Evolutionary conservation across 306 rosid genomes (phyloP), one percentile per base, ranked within the genome.

Genomic region (Castanea mollissima): DNA sequence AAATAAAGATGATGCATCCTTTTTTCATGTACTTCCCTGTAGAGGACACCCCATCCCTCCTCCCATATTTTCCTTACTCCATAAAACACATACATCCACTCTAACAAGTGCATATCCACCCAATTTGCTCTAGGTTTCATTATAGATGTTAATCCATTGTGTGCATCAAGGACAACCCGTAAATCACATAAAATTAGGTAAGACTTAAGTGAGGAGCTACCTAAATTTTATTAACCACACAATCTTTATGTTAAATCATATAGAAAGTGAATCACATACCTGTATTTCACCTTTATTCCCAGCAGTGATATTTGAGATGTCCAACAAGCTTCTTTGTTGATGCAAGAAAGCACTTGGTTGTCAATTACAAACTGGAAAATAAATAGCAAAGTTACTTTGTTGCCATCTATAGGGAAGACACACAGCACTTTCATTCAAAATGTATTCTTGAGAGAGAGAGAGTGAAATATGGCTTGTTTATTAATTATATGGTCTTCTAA

Each of bases 311-410:
- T 90, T 90, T 80, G 94, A 90, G 79, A 90, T 11, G 92, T 88
- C 92, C 92, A 89, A 74, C 89, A 89, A 84, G 90, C 90, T 82
- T 84, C 92, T 77, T 89, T 89, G 90, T 85, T 88, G 81, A 90
- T 90, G 85, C 80, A 71, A 56, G 92, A 83, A 10, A 90, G 92
- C 27, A 83, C 94, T 58, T 76, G 75, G 72, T 88, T 80, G 46
- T 88, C 87, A 57, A 90, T 88, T 74, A 87, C 82, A 83, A 85
- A 87, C 91, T 88, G 88, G 18, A 78, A 80, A 73, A 75, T 54
- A 55, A 34, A 58, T 29, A 23, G 6, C 44, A n/a, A 18, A 18
- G 63, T 75, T 35, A 79, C 18, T 77, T 60, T 62, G 54, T 69
- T 58, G 64, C 51, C 4, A 75, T 49, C 8, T 35, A 32, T 5